phyloP scores from a whole-genome alignment of 495 filamentous ascomycete genomes.

The Hyaloscypha finlandica region DNA sequence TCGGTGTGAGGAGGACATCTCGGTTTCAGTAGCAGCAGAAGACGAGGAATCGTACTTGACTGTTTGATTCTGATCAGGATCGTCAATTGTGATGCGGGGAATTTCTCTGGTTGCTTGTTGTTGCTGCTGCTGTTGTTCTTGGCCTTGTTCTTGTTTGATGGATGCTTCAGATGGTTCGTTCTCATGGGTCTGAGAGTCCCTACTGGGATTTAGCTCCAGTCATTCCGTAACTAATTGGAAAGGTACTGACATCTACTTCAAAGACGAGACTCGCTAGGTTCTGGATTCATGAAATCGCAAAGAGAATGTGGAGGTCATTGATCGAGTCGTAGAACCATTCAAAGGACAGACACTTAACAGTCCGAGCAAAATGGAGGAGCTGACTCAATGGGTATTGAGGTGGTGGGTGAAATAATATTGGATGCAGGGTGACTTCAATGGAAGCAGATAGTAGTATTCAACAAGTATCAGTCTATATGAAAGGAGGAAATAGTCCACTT shows the following conservation, averaged over 20 bases:
- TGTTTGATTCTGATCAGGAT: constrained; percentile 25
- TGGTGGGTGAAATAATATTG: not conserved
- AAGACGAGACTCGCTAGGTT: not conserved
- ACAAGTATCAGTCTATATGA: constrained; percentile 5
- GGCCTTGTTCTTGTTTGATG: constrained; percentile 13
- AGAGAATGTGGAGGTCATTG: not conserved
- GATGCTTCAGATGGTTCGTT: constrained; percentile 18
- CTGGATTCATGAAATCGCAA: constrained; percentile 8
- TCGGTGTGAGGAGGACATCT: constrained; percentile 33
- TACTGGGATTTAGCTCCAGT: constrained; percentile 14
- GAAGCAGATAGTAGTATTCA: not conserved
- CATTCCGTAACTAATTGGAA: not conserved
- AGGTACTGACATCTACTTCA: constrained; percentile 26
- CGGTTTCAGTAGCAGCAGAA: constrained; percentile 29
- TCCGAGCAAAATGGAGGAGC: not conserved
- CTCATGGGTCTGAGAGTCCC: constrained; percentile 28
- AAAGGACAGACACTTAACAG: not conserved
- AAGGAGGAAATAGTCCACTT: constrained; percentile 2
- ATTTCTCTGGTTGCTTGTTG: constrained; percentile 19
- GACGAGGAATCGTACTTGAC: constrained; percentile 24
- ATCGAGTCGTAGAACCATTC: constrained; percentile 4
- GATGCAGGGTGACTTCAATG: not conserved
- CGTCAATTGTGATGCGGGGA: constrained; percentile 30
- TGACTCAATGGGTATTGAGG: not conserved
- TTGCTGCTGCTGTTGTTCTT: not conserved